Evolutionary conservation across 1,284 basidiomycete species (phyloP).

Genomic region (Sporisorium scitamineum): DNA sequence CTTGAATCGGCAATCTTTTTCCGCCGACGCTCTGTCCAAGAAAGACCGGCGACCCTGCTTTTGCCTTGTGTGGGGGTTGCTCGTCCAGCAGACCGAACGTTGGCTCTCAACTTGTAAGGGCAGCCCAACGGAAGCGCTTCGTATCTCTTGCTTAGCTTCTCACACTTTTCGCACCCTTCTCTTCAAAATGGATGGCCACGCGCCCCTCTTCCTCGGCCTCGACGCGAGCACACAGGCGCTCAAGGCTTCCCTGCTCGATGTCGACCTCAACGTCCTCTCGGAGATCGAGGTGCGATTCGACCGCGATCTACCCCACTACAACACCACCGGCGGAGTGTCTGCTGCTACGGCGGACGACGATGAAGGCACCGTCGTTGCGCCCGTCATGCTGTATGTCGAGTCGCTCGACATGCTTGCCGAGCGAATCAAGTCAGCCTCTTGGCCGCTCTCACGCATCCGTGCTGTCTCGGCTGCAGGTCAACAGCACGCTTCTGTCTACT

Average conservation of each 20-base stretch:
- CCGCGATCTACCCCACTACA: slow-evolving; percentile 79
- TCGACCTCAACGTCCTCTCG: slow-evolving; percentile 76
- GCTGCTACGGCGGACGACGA: slow-evolving; percentile 22
- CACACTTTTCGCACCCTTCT: not conserved
- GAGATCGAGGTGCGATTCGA: slow-evolving; percentile 85
- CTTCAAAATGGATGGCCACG: slow-evolving; percentile 13
- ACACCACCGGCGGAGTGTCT: slow-evolving; percentile 74
- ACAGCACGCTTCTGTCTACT: slow-evolving; percentile 93
- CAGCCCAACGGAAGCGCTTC: not conserved
- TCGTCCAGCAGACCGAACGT: not conserved
- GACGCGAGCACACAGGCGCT: slow-evolving; percentile 89
- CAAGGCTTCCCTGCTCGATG: slow-evolving; percentile 77
- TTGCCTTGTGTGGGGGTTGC: not conserved
- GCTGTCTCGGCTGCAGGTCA: slow-evolving; percentile 83
- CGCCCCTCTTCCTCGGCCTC: slow-evolving; percentile 80
- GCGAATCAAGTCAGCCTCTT: slow-evolving; percentile 76
- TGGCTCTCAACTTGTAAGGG: not conserved
- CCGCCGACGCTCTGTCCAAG: slow-evolving; percentile 6
- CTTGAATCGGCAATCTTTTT: slow-evolving; percentile 25
- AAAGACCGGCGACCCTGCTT: slow-evolving; percentile 31
- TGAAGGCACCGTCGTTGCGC: slow-evolving; percentile 76
- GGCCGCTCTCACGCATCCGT: slow-evolving; percentile 75
- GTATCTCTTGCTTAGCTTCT: not conserved
- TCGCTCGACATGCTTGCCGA: slow-evolving; percentile 83
- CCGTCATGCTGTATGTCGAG: slow-evolving; percentile 85